Conservation (phyloP, 169 alveolate genomes). For the Cryptosporidium ryanae region DNA sequence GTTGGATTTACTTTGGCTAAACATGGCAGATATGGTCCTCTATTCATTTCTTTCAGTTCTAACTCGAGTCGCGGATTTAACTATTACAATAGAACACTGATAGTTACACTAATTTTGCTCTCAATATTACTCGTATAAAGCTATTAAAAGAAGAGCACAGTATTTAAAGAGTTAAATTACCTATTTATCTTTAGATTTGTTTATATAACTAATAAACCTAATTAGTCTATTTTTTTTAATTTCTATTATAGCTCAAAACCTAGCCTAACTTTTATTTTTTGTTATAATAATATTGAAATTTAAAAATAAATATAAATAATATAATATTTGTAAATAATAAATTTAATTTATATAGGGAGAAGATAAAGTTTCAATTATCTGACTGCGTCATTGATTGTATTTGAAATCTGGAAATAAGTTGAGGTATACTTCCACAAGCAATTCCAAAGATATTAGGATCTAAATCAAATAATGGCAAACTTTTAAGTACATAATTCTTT, state of each 20-base stretch:
- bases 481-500: conserved; percentile 75
- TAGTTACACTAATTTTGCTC: background rate
- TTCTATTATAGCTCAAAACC: conserved; percentile 1
- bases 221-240: background rate
- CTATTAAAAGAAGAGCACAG: background rate
- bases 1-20: conserved; percentile 85
- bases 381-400: conserved; percentile 78
- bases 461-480: conserved; percentile 79
- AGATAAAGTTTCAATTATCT: conserved; percentile 4
- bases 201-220: background rate
- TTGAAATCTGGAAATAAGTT: conserved; percentile 79
- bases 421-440: conserved; percentile 79
- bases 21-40: conserved; percentile 76
- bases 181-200: background rate
- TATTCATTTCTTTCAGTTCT: conserved; percentile 37
- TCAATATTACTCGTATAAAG: background rate
- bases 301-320: background rate
- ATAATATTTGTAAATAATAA: background rate
- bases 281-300: background rate
- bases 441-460: conserved; percentile 76
- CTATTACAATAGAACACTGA: background rate
- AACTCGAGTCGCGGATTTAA: conserved; percentile 5
- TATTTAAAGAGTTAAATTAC: too few relatives aligned
- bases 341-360: background rate
- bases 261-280: background rate